Percentiles rank a stretch among this genome's conserved stretches.
phyloP scores from a whole-genome alignment of 139 green algal species.

The Chlorella sp. region DNA sequence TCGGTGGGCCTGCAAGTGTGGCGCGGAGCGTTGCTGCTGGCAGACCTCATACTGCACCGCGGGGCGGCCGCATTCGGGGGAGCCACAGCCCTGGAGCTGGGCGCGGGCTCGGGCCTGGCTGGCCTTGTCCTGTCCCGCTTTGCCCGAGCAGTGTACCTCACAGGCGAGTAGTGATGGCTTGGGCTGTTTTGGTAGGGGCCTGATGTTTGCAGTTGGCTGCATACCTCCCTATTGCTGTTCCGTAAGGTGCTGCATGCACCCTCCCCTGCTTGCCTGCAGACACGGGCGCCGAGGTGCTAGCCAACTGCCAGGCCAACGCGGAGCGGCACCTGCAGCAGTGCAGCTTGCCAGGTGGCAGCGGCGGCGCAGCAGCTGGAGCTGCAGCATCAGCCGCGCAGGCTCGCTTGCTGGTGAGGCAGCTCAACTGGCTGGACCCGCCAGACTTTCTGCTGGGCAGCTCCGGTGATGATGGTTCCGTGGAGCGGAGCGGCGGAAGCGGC shows the following conservation, averaged over 20 bases:
- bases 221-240: background rate
- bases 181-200: too few species aligned
- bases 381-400: background rate
- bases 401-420: conserved; percentile 12
- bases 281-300: background rate
- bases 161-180: background rate
- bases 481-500: background rate
- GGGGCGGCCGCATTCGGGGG: background rate
- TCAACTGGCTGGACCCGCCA: conserved; percentile 29
- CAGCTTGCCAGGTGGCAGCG: background rate
- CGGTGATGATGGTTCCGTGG: background rate
- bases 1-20: conserved; percentile 34
- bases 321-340: background rate
- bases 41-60: conserved; percentile 17
- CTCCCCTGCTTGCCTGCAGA: background rate
- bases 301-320: conserved; percentile 13
- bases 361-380: background rate
- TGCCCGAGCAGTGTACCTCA: conserved; percentile 2
- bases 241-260: background rate
- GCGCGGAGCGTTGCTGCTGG: conserved; percentile 26
- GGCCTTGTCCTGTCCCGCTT: background rate
- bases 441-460: conserved; percentile 4
- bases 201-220: too few species aligned
- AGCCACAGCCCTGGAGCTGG: conserved; percentile 25
- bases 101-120: conserved; percentile 17